Evolutionary conservation across 257 asterid genomes (phyloP).

Genomic region (Jaltomata sinuosa): DNA sequence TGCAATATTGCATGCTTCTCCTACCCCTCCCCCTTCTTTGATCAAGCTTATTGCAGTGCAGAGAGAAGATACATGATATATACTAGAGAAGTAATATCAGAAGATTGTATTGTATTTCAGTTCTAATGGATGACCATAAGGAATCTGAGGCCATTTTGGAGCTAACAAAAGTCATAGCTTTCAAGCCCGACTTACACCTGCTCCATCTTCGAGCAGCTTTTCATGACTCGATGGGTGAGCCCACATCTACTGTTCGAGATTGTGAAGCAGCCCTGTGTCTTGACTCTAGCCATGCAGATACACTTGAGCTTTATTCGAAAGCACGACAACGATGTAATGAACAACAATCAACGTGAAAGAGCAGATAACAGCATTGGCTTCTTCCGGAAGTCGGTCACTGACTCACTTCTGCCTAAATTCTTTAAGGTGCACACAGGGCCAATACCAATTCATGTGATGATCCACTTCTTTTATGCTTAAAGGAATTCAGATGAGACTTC

Average conservation of each 20-base stretch:
- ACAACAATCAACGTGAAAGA: conserved; percentile 28
- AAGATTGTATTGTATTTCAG: conserved; percentile 17
- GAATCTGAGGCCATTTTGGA: conserved; percentile 79
- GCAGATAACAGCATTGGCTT: conserved; percentile 11
- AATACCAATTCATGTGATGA: conserved; percentile 1
- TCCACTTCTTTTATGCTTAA: conserved; percentile 6
- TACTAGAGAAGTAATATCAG: not conserved
- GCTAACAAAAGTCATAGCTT: conserved; percentile 69
- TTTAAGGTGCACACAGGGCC: conserved; percentile 16
- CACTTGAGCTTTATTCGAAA: conserved; percentile 60
- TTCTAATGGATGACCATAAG: conserved; percentile 86
- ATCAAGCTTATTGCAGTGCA: not conserved
- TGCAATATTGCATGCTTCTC: not conserved
- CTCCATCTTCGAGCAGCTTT: conserved; percentile 96
- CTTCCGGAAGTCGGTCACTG: conserved; percentile 2
- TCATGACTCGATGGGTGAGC: conserved; percentile 74
- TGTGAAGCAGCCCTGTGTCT: conserved; percentile 88
- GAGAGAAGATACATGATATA: not conserved
- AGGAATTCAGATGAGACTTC: conserved; percentile 17
- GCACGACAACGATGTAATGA: conserved; percentile 36
- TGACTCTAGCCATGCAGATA: conserved; percentile 62
- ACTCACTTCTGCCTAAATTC: not conserved
- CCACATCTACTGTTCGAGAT: conserved; percentile 49
- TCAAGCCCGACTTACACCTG: conserved; percentile 75
- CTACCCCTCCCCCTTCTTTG: not conserved